Evolutionary conservation across 805 yeast species (phyloP).

Genomic region (Barnettozyma siamensis): DNA sequence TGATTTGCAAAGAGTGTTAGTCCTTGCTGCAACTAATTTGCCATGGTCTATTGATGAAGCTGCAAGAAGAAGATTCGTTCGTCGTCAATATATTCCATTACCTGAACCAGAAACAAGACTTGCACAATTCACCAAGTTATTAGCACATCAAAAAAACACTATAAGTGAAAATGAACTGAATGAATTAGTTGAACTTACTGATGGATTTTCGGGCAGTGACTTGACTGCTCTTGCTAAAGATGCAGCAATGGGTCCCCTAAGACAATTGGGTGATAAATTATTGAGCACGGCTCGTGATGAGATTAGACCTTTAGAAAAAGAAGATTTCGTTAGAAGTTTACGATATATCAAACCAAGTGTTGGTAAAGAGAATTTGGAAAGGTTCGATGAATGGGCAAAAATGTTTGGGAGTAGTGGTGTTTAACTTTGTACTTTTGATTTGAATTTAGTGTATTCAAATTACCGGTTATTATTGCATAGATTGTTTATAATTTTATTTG

Average conservation of each 20-base stretch:
- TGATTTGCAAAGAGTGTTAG: constrained; percentile 57
- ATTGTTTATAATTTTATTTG: too few species aligned
- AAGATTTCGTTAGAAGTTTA: constrained; percentile 76
- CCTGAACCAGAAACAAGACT: constrained; percentile 83
- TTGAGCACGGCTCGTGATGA: constrained; percentile 64
- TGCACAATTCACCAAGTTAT: constrained; percentile 64
- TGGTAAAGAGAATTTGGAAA: constrained; percentile 66
- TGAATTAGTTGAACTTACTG: constrained; percentile 57
- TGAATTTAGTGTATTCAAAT: too few species aligned
- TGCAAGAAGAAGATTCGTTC: constrained; percentile 88
- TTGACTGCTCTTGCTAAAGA: constrained; percentile 42
- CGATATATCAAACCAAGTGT: constrained; percentile 85
- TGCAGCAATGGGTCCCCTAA: constrained; percentile 95
- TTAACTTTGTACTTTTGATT: constrained; percentile 30
- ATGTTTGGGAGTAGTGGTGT: constrained; percentile 90
- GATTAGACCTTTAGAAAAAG: constrained; percentile 67
- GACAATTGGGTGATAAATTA: constrained; percentile 83
- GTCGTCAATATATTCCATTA: constrained; percentile 89
- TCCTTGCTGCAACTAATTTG: constrained; percentile 89
- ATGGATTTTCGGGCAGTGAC: constrained; percentile 91
- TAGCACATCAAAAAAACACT: constrained; percentile 63
- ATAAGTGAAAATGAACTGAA: constrained; percentile 59
- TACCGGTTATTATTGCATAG: too few species aligned
- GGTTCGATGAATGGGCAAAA: constrained; percentile 86
- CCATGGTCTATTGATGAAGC: constrained; percentile 99